A percentile compares a stretch with the other conserved stretches of the same genome.
Conservation (phyloP, 2,329 filamentous ascomycete genomes). For the Chalaropsis ovoidea region DNA sequence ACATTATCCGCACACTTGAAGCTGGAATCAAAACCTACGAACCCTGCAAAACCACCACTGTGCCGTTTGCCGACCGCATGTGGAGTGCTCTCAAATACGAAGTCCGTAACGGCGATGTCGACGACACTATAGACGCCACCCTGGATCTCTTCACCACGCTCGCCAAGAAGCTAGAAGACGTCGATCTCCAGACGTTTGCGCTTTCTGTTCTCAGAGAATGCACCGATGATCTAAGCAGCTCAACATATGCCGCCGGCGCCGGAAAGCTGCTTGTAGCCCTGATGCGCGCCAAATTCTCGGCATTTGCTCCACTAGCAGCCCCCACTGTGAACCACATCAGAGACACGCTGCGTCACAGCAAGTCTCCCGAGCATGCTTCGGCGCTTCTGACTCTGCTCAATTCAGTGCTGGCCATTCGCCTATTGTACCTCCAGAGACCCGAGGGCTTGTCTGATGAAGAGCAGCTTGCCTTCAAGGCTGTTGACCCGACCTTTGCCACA, state of each 20-base stretch:
- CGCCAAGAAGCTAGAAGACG: constrained; percentile 38
- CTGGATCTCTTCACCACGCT: constrained; percentile 45
- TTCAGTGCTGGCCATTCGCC: constrained; percentile 41
- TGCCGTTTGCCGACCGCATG: constrained; percentile 42
- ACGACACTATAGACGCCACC: constrained; percentile 48
- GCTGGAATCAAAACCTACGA: constrained; percentile 44
- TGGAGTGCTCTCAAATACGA: constrained; percentile 55
- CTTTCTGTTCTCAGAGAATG: constrained; percentile 44
- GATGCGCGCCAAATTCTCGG: constrained; percentile 39
- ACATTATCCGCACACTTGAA: constrained; percentile 47
- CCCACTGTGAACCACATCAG: constrained; percentile 42
- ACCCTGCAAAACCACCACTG: constrained; percentile 39
- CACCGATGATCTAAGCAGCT: constrained; percentile 43
- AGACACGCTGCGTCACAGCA: constrained; percentile 42
- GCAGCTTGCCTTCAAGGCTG: constrained; percentile 33
- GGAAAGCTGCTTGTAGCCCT: constrained; percentile 45
- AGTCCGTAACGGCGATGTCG: constrained; percentile 50
- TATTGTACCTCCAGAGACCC: constrained; percentile 32
- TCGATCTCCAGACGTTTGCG: constrained; percentile 39
- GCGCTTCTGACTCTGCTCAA: constrained; percentile 44
- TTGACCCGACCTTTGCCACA: constrained; percentile 34
- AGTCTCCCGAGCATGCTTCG: constrained; percentile 42
- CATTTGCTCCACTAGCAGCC: constrained; percentile 41
- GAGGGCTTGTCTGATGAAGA: constrained; percentile 33
- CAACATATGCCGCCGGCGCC: constrained; percentile 43